Percentiles rank a stretch among this genome's conserved stretches.
Conservation (phyloP, 192 early-diverging fungal genomes). For the Coemansia sp. region DNA sequence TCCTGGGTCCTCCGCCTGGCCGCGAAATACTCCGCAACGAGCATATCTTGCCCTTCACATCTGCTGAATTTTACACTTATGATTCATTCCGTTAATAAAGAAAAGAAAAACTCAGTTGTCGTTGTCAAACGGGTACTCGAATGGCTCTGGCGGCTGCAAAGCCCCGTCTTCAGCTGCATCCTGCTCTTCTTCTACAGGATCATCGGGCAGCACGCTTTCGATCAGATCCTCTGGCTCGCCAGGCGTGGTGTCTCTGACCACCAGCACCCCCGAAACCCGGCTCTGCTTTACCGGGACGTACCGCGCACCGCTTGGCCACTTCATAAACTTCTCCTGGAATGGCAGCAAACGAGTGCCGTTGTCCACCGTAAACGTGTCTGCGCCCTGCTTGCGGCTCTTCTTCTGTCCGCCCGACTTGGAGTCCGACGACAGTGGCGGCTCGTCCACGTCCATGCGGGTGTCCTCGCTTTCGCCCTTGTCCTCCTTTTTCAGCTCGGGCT, state of each 20-base stretch:
- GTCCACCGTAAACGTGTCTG: conserved; percentile 74
- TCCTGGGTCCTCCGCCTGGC: conserved; percentile 30
- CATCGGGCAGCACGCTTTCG: conserved; percentile 49
- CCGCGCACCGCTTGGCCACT: conserved; percentile 79
- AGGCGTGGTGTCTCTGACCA: conserved; percentile 75
- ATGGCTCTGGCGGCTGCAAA: conserved; percentile 71
- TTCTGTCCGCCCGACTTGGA: conserved; percentile 28
- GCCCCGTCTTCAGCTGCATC: conserved; percentile 23
- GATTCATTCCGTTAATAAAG: conserved; percentile 33
- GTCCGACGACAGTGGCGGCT: conserved; percentile 3
- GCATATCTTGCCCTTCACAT: conserved; percentile 30
- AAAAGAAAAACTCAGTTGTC: conserved; percentile 23
- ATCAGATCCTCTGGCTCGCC: conserved; percentile 83
- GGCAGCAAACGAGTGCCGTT: conserved; percentile 90
- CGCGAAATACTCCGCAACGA: conserved; percentile 28
- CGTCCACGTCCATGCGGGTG: conserved; percentile 42
- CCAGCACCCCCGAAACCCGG: conserved; percentile 71
- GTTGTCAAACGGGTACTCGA: conserved; percentile 73
- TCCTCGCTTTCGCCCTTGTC: conserved; percentile 14
- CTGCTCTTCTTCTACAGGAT: conserved; percentile 17
- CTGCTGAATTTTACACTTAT: conserved; percentile 39
- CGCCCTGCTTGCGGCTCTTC: conserved; percentile 57
- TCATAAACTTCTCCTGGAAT: conserved; percentile 80
- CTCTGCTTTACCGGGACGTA: conserved; percentile 89
- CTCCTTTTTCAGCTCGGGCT: neutral